phyloP scores from a whole-genome alignment of 257 asterid species.

The Coffea eugenioides region DNA sequence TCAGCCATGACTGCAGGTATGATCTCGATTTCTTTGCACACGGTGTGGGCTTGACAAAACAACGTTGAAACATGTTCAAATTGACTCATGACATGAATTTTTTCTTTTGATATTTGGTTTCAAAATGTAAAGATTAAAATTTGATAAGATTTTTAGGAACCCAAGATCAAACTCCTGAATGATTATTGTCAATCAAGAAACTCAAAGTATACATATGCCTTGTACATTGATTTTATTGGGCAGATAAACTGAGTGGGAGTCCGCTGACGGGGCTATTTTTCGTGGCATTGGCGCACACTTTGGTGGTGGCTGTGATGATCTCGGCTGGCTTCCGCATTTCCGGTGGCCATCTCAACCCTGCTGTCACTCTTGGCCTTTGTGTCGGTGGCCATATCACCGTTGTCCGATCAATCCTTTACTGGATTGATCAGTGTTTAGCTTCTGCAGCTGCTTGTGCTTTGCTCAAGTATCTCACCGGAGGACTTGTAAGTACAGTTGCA shows the following conservation, averaged over 20 bases:
- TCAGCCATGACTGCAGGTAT: constrained; percentile 88
- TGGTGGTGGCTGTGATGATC: constrained; percentile 82
- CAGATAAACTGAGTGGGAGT: constrained; percentile 59
- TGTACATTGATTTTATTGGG: too few relatives aligned
- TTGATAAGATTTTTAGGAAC: too few relatives aligned
- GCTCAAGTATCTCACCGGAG: constrained; percentile 75
- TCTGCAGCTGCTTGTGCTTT: constrained; percentile 91
- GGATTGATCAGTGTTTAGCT: constrained; percentile 84
- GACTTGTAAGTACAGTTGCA: constrained; percentile 44
- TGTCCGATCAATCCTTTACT: constrained; percentile 67
- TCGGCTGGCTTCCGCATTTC: constrained; percentile 88
- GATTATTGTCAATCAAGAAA: too few relatives aligned
- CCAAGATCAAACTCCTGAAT: too few relatives aligned
- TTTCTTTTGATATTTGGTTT: too few relatives aligned
- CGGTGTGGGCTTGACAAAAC: too few relatives aligned
- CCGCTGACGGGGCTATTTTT: constrained; percentile 74
- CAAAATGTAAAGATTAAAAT: too few relatives aligned
- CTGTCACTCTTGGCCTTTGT: constrained; percentile 83
- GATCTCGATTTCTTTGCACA: neutral
- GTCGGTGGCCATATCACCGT: constrained; percentile 83
- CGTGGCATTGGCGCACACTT: constrained; percentile 89
- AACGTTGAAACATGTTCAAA: too few relatives aligned
- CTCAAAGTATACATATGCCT: too few relatives aligned
- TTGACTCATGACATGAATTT: too few relatives aligned
- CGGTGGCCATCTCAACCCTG: constrained; percentile 93